Base-by-base conservation (phyloP, 2,329 filamentous ascomycete species). In the Gaeumannomyces tritici region DNA sequence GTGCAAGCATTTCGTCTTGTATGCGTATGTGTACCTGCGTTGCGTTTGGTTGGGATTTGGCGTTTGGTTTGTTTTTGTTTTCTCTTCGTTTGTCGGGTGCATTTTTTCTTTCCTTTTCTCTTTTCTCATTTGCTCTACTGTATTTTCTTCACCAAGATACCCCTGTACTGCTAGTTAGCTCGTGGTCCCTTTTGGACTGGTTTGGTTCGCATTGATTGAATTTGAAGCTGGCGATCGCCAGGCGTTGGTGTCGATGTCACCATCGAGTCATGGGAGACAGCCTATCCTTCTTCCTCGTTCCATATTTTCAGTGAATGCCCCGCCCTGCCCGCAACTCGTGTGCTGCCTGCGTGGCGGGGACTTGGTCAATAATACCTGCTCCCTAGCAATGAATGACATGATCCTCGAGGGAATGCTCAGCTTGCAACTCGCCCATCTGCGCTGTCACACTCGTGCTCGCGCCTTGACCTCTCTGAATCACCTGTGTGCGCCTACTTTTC, bases 1-100 rank as follows among this genome's bases (percentile, higher is more conserved):
- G 51, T 63, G n/a, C 56, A 15, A 60, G 56, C 31, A 55, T 64
- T 62, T 26, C n/a, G 59, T 64, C 59, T 57, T 63, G 31, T 61
- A 42, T 61, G 57, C 61, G 27, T 61, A 65, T 65, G 60, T 63
- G 59, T 63, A 63, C 60, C 58, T 66, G 64, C 67, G 56, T 64
- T n/a, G 63, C 61, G 63, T 61, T 55, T 60, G 64, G 58, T 65
- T 42, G 7, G 29, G 13, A 4, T 59, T 24, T 58, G 2, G 28
- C 9, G 26, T 57, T 29, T 57, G 55, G 26, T 8, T 26, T 59
- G 9, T 26, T 18, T 35, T 58, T 24, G 15, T 21, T 58, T n/a
- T 35, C 35, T 51, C 9, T 26, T 29, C 8, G 18, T n/a, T 42
- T 54, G 9, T 28, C 28, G 6, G 21, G 5, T 35, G 28, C 15